These are phyloP conservation scores for Trichomonas gallinae DNA, from an alignment of 208 protist genomes.

Conservation along the genomic window DNA sequence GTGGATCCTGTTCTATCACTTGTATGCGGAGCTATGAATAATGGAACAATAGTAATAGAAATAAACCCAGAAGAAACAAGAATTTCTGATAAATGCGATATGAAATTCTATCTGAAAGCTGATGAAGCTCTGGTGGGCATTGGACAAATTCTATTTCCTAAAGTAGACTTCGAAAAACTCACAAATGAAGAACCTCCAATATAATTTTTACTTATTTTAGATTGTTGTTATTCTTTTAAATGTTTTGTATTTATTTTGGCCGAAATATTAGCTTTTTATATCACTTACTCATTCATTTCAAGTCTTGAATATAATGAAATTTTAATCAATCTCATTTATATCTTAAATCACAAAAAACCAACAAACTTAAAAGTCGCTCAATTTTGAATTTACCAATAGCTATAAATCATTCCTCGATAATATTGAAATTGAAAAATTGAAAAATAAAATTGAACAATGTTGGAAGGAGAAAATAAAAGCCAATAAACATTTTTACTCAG, in stretches of 20 bases:
- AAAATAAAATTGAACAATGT: too few species aligned
- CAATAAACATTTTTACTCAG: too few species aligned
- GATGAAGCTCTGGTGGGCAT: not conserved
- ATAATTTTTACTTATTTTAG: not conserved
- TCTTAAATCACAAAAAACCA: too few species aligned
- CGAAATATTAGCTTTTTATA: too few species aligned
- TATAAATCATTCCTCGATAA: too few species aligned
- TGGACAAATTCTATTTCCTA: not conserved
- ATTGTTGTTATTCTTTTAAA: not conserved
- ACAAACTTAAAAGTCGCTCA: too few species aligned
- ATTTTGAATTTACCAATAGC: too few species aligned
- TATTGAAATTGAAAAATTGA: too few species aligned
- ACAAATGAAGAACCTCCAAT: not conserved
- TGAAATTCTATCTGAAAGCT: not conserved
- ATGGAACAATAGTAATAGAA: not conserved
- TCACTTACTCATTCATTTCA: too few species aligned
- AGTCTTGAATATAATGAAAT: too few species aligned
- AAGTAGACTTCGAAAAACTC: not conserved
- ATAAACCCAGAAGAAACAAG: not conserved
- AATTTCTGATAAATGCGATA: not conserved
- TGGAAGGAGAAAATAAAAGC: too few species aligned
- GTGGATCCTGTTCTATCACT: not conserved
- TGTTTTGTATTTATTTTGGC: not conserved
- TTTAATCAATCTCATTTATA: too few species aligned
- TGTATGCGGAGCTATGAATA: not conserved